These are phyloP conservation scores for Meyerozyma sp. DNA, from an alignment of 1,139 yeast genomes.

Conservation along the genomic window DNA sequence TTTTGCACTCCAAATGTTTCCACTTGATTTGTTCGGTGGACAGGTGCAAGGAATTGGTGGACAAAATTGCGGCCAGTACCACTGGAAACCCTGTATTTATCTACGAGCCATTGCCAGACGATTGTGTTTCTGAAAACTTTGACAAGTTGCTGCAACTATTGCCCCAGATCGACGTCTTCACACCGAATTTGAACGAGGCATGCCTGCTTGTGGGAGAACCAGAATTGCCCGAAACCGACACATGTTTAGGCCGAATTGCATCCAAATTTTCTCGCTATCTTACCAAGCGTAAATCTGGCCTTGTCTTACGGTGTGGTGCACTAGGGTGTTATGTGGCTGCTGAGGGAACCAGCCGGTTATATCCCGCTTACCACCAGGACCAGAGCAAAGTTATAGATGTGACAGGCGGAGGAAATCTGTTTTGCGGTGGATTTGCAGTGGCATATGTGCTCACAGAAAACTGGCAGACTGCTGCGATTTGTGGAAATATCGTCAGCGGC, in stretches of 20 bases:
- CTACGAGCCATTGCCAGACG: conserved; percentile 88
- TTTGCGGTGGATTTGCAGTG: conserved; percentile 73
- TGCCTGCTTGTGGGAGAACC: conserved; percentile 45
- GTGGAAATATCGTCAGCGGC: conserved; percentile 78
- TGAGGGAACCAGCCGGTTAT: conserved; percentile 24
- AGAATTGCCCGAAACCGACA: conserved; percentile 10
- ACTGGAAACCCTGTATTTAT: conserved; percentile 39
- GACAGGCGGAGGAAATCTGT: conserved; percentile 92
- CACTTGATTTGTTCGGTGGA: conserved; percentile 76
- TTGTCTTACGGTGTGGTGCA: conserved; percentile 68
- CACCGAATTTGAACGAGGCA: conserved; percentile 86
- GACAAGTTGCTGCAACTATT: conserved; percentile 35
- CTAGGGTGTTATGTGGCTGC: conserved; percentile 47
- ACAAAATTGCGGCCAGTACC: conserved; percentile 17
- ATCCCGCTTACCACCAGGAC: conserved; percentile 69
- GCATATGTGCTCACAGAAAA: conserved; percentile 52
- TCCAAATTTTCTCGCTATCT: conserved; percentile 33
- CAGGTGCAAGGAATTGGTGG: conserved; percentile 47
- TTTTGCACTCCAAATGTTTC: conserved; percentile 41
- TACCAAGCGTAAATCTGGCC: conserved; percentile 34
- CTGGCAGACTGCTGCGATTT: conserved; percentile 52
- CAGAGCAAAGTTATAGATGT: conserved; percentile 65
- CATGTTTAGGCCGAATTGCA: conserved; percentile 27
- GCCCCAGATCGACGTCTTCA: conserved; percentile 50
- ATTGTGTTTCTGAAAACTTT: conserved; percentile 51